Evolutionary conservation across 371 early-diverging fungal genomes (phyloP).

Genomic region (Fennellomyces sp.): DNA sequence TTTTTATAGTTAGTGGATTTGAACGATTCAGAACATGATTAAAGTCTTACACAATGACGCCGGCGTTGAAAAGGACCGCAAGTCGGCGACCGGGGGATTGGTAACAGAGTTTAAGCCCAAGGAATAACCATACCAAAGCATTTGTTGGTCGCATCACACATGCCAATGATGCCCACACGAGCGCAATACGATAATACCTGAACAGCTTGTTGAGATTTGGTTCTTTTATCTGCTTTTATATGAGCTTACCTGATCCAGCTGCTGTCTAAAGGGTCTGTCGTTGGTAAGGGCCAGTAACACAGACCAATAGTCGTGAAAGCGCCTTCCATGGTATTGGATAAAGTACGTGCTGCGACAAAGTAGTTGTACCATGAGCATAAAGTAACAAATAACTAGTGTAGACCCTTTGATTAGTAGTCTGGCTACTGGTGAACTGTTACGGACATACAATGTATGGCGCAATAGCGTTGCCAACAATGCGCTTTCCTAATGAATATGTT

Average conservation of each 20-base stretch:
- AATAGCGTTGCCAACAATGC: slow-evolving; percentile 31
- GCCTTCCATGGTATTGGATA: slow-evolving; percentile 76
- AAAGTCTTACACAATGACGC: slow-evolving; percentile 30
- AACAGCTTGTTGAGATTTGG: background rate
- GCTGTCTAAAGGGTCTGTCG: background rate
- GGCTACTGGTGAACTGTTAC: no score
- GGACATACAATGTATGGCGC: slow-evolving; percentile 40
- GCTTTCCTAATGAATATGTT: slow-evolving; percentile 70
- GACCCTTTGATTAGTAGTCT: no score
- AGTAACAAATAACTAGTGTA: slow-evolving; percentile 68
- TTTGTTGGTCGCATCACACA: slow-evolving; percentile 89
- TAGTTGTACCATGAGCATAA: slow-evolving; percentile 84
- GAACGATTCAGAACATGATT: background rate
- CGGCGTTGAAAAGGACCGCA: slow-evolving; percentile 31
- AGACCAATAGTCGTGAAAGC: slow-evolving; percentile 66
- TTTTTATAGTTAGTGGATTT: background rate
- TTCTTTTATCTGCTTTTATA: background rate
- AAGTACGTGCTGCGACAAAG: slow-evolving; percentile 72
- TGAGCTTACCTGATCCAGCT: background rate
- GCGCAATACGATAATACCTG: slow-evolving; percentile 47
- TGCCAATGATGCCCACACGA: slow-evolving; percentile 72
- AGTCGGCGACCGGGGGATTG: slow-evolving; percentile 11
- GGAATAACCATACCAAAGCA: slow-evolving; percentile 79
- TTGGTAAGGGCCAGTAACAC: slow-evolving; percentile 72
- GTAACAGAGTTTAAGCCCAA: slow-evolving; percentile 60